These are phyloP conservation scores for Streptanthus diversifolius DNA, from an alignment of 345 rosid genomes.

Conservation along the genomic window DNA sequence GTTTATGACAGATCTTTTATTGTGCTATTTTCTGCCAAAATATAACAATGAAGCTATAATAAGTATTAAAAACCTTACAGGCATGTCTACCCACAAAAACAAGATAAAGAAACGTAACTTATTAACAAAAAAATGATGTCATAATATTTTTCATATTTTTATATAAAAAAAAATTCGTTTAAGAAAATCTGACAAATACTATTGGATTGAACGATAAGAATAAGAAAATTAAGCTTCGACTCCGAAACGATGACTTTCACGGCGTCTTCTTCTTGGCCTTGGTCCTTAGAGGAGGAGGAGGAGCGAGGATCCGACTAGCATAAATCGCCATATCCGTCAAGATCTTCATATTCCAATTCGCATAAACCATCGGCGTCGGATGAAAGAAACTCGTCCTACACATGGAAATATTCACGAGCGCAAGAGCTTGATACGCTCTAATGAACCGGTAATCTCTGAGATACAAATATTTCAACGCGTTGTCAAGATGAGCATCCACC, in stretches of 20 bases:
- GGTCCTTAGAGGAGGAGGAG: conserved; percentile 29
- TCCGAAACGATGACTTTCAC: neutral
- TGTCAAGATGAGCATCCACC: conserved; percentile 32
- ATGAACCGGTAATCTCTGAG: conserved; percentile 28
- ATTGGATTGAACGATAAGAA: neutral
- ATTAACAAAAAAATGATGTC: neutral
- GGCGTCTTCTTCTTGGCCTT: neutral
- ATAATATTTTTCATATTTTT: neutral
- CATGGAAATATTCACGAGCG: conserved; percentile 30
- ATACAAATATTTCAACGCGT: conserved; percentile 34
- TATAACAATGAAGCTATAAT: neutral
- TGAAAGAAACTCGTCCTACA: conserved; percentile 34
- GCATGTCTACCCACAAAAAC: neutral
- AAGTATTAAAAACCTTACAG: neutral
- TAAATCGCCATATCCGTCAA: conserved; percentile 36
- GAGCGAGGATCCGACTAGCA: conserved; percentile 30
- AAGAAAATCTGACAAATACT: conserved; percentile 1
- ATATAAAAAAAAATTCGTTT: neutral
- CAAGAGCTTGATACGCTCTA: conserved; percentile 39
- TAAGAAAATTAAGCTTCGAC: neutral
- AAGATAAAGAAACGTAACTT: neutral
- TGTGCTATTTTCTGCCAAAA: neutral
- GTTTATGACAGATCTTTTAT: too few species aligned
- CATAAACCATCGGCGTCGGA: conserved; percentile 35
- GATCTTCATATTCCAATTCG: conserved; percentile 35